phyloP scores from a whole-genome alignment of 257 asterid species.

The Avicennia marina region DNA sequence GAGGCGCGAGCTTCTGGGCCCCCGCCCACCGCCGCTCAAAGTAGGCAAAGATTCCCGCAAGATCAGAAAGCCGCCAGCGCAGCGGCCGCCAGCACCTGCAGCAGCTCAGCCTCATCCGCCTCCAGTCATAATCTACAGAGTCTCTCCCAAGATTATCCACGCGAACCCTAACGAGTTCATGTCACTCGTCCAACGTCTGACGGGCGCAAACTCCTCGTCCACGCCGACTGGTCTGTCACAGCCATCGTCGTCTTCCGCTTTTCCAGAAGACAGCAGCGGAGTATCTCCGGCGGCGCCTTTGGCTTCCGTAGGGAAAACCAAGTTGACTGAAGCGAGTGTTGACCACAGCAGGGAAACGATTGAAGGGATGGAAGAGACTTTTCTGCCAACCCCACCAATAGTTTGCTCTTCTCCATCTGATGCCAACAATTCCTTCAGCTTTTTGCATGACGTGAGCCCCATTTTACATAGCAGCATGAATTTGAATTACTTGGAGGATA shows the following conservation, averaged over 20 bases:
- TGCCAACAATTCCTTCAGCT: slow-evolving; percentile 35
- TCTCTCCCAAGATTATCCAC: slow-evolving; percentile 88
- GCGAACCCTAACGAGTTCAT: slow-evolving; percentile 96
- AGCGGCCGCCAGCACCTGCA: slow-evolving; percentile 29
- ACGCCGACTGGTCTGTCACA: slow-evolving; percentile 12
- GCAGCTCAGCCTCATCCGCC: slow-evolving; percentile 63
- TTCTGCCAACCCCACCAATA: slow-evolving; percentile 62
- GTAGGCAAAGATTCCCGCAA: slow-evolving; percentile 81
- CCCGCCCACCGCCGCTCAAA: slow-evolving; percentile 77
- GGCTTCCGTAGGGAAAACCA: slow-evolving; percentile 62
- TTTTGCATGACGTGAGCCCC: slow-evolving; percentile 69
- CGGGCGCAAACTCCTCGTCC: slow-evolving; percentile 48
- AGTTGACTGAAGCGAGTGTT: slow-evolving; percentile 15
- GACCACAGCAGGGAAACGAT: slow-evolving; percentile 21
- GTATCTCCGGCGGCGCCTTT: slow-evolving; percentile 83
- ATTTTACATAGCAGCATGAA: slow-evolving; percentile 46
- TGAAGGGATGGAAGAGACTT: slow-evolving; percentile 45
- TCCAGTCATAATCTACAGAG: slow-evolving; percentile 85
- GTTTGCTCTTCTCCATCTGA: slow-evolving; percentile 63
- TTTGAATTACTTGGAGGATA: slow-evolving; percentile 35
- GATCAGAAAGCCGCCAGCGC: slow-evolving; percentile 70
- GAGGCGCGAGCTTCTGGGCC: slow-evolving; percentile 74
- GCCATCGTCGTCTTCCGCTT: slow-evolving; percentile 14
- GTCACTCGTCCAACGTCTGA: slow-evolving; percentile 88
- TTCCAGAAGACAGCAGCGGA: slow-evolving; percentile 34